phyloP scores from a whole-genome alignment of 805 yeast genomes.

The Komagataella ulmi region DNA sequence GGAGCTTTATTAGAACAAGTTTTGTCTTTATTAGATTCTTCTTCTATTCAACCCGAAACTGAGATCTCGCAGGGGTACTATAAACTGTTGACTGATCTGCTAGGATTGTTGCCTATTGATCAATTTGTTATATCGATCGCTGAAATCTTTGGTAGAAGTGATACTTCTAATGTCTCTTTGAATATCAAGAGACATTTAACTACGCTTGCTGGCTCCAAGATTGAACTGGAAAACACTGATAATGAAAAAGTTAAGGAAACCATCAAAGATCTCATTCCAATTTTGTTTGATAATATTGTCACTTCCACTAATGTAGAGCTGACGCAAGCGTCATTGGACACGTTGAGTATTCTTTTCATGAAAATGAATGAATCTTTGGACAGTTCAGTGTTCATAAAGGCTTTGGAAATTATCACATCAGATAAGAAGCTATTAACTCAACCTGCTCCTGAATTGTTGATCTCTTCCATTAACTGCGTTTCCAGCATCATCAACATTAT shows the following conservation, averaged over 20 bases:
- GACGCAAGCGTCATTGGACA: constrained; percentile 58
- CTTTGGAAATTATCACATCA: constrained; percentile 33
- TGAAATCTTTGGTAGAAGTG: constrained; percentile 20
- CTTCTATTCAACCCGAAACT: constrained; percentile 17
- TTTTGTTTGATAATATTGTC: constrained; percentile 27
- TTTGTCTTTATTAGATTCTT: neutral
- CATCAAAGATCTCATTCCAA: constrained; percentile 35
- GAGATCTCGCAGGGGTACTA: constrained; percentile 34
- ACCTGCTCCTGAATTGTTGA: constrained; percentile 40
- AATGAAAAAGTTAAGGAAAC: constrained; percentile 35
- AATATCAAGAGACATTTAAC: constrained; percentile 51
- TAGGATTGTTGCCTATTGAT: constrained; percentile 64
- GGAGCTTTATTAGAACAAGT: neutral
- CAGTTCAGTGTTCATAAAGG: constrained; percentile 28
- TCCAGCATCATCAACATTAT: constrained; percentile 56
- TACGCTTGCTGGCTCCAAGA: constrained; percentile 49
- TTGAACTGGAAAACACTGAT: constrained; percentile 50
- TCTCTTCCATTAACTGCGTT: constrained; percentile 64
- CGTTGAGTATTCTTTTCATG: constrained; percentile 46
- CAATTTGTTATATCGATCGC: constrained; percentile 54
- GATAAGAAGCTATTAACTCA: constrained; percentile 35
- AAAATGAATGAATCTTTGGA: constrained; percentile 46
- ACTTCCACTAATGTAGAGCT: constrained; percentile 30
- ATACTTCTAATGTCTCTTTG: constrained; percentile 23
- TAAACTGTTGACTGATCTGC: constrained; percentile 43